Conservation (phyloP, 108 stramenopile species). For the Fragilariopsis cylindrus region DNA sequence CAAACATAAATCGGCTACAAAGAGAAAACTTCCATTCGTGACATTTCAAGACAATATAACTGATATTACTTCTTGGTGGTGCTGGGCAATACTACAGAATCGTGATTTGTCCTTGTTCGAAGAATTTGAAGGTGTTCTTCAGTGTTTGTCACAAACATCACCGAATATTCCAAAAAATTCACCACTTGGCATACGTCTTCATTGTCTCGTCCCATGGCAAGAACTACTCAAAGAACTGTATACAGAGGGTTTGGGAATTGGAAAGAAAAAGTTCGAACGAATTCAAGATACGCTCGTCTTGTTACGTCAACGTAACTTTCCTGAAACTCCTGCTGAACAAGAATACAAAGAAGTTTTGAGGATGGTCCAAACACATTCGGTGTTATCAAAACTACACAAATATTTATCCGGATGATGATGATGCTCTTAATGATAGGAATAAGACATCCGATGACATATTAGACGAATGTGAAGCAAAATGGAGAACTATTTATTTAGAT, state of each 20-base stretch:
- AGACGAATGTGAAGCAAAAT: slow-evolving; percentile 1
- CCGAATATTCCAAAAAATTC: background rate
- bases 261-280: background rate
- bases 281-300: slow-evolving; percentile 1
- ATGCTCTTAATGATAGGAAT: background rate
- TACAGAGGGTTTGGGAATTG: background rate
- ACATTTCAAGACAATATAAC: background rate
- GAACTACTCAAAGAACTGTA: background rate
- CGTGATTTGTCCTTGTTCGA: background rate
- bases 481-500: background rate
- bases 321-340: background rate
- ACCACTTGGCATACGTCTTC: background rate
- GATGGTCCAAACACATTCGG: slow-evolving; percentile 5
- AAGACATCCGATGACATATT: background rate
- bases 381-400: background rate
- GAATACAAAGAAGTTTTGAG: slow-evolving; percentile 13
- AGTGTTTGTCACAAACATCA: background rate
- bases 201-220: slow-evolving; percentile 4
- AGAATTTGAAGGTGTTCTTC: background rate
- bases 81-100: background rate
- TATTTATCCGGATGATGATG: background rate
- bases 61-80: slow-evolving; percentile 13
- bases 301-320: background rate
- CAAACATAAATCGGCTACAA: too few relatives aligned
- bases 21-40: background rate